These are phyloP conservation scores for Hypoxylon perforatum DNA, from an alignment of 495 filamentous ascomycete species.

Conservation along the genomic window DNA sequence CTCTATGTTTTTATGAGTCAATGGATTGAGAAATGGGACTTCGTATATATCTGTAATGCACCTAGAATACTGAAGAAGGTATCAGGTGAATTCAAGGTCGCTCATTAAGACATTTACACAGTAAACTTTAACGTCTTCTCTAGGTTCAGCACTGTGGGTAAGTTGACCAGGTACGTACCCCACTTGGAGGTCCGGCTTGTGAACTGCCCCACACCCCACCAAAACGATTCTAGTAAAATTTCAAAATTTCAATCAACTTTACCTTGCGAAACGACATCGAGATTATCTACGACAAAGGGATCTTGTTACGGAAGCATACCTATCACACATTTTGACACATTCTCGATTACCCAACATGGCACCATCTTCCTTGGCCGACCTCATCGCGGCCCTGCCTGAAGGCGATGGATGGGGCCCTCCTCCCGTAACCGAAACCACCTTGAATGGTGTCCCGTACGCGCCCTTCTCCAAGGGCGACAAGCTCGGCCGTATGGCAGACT, in stretches of 20 bases:
- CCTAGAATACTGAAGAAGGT: too few species aligned
- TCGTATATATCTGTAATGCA: too few species aligned
- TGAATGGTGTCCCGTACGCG: slow-evolving; percentile 94
- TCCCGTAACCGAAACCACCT: slow-evolving; percentile 80
- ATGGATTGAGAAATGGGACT: too few species aligned
- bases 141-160: not conserved
- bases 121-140: too few species aligned
- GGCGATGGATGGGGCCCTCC: slow-evolving; percentile 88
- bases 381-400: slow-evolving; percentile 68
- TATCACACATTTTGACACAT: not conserved
- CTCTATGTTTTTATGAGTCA: too few species aligned
- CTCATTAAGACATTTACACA: too few species aligned
- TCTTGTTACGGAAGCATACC: not conserved
- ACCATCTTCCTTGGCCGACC: slow-evolving; percentile 56
- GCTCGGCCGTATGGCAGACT: slow-evolving; percentile 98
- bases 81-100: too few species aligned
- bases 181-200: slow-evolving; percentile 11
- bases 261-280: slow-evolving; percentile 5
- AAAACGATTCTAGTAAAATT: slow-evolving; percentile 31
- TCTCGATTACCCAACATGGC: slow-evolving; percentile 33
- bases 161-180: not conserved
- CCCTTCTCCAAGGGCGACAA: slow-evolving; percentile 99
- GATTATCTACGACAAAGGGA: not conserved
- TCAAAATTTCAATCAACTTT: slow-evolving; percentile 32
- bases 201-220: slow-evolving; percentile 42